Evolutionary conservation across 2,329 filamentous ascomycete genomes (phyloP).

Genomic region (Talaromyces amestolkiae): DNA sequence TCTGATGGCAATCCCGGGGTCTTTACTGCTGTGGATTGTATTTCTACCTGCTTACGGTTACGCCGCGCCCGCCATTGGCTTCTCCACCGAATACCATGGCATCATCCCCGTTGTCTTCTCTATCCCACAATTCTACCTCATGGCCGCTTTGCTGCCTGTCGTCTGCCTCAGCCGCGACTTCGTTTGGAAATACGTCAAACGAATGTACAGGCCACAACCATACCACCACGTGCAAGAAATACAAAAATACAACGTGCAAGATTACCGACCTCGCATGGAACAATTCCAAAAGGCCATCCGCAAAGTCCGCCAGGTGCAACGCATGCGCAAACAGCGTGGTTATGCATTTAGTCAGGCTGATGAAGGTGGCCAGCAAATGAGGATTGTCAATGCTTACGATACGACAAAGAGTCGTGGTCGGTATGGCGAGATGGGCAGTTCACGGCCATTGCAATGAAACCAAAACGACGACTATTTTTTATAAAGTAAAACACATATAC

Average conservation of each 20-base stretch:
- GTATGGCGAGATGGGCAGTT: slow-evolving; percentile 90
- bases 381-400: slow-evolving; percentile 95
- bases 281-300: slow-evolving; percentile 99
- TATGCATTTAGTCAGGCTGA: slow-evolving; percentile 98
- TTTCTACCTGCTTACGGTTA: slow-evolving; percentile 86
- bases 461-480: background rate
- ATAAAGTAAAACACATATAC: background rate
- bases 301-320: slow-evolving; percentile 95
- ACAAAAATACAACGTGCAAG: slow-evolving; percentile 99
- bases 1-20: slow-evolving; percentile 90
- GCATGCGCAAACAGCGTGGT: slow-evolving; percentile 98
- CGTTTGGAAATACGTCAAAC: slow-evolving; percentile 94
- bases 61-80: slow-evolving; percentile 75
- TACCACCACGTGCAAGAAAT: slow-evolving; percentile 99
- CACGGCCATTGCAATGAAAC: slow-evolving; percentile 31
- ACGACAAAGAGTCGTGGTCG: slow-evolving; percentile 87
- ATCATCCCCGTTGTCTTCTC: slow-evolving; percentile 77
- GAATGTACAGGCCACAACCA: slow-evolving; percentile 93
- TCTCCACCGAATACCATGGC: slow-evolving; percentile 82
- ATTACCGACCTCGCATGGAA: slow-evolving; percentile 97
- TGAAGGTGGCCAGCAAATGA: slow-evolving; percentile 75
- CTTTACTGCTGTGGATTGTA: slow-evolving; percentile 84
- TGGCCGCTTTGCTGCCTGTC: slow-evolving; percentile 74
- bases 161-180: slow-evolving; percentile 86
- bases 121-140: slow-evolving; percentile 85